phyloP scores from a whole-genome alignment of 441 rosid species.

The Rhodomyrtus psidioides region DNA sequence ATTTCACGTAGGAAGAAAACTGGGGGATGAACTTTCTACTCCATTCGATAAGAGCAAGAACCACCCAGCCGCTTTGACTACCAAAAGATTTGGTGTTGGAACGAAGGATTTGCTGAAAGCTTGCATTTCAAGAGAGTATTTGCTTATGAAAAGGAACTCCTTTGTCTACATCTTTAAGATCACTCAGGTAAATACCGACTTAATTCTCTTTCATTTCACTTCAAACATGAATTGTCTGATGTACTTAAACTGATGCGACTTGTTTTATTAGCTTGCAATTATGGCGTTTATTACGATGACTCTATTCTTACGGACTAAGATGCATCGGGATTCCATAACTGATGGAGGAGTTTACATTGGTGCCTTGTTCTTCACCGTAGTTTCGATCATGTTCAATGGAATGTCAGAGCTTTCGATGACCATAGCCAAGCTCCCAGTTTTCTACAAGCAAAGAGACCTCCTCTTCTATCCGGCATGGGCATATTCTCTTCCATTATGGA shows the following conservation, averaged over 20 bases:
- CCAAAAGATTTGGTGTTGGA: neutral
- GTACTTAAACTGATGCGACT: neutral
- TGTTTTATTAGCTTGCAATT: neutral
- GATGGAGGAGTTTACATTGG: neutral
- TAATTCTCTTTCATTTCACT: neutral
- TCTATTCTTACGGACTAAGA: neutral
- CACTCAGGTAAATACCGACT: neutral
- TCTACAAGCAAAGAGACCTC: neutral
- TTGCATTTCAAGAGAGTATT: neutral
- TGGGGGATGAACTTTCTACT: neutral
- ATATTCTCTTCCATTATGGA: neutral
- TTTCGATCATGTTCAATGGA: neutral
- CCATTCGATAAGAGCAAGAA: neutral
- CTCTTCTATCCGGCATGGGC: neutral
- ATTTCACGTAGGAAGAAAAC: neutral
- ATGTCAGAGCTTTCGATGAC: neutral
- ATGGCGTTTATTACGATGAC: neutral
- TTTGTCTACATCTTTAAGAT: neutral
- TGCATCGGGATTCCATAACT: neutral
- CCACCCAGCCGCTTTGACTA: neutral
- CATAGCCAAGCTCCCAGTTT: neutral
- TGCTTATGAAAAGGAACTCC: neutral
- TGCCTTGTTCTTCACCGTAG: neutral
- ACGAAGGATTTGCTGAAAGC: neutral
- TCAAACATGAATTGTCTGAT: neutral